Conservation (phyloP, 257 asterid species). For the Ligustrum vulgare region DNA sequence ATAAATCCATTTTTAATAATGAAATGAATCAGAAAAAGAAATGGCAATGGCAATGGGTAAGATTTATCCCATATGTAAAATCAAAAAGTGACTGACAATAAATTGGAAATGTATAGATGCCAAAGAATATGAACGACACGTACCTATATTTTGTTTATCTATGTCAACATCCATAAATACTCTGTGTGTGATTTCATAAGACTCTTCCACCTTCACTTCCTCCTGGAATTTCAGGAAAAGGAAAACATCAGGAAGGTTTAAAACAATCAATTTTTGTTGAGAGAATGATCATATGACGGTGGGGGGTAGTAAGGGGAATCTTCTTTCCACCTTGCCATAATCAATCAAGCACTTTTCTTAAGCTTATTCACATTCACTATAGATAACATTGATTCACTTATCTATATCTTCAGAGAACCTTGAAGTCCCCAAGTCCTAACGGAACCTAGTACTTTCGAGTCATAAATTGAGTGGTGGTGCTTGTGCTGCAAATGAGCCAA, state of each 20-base stretch:
- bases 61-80: background rate
- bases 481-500: background rate
- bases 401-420: background rate
- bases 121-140: background rate
- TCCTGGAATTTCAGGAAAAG: constrained; percentile 38
- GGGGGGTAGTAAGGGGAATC: background rate
- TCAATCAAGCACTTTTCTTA: background rate
- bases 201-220: constrained; percentile 57
- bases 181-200: constrained; percentile 73
- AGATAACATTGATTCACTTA: background rate
- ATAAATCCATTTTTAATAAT: background rate
- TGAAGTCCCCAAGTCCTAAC: background rate
- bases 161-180: constrained; percentile 95
- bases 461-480: background rate
- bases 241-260: background rate
- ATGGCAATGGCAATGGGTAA: background rate
- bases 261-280: background rate
- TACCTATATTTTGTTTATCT: constrained; percentile 84
- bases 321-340: background rate
- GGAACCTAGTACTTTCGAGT: background rate
- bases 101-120: background rate
- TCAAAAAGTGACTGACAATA: background rate
- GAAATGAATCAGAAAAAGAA: background rate
- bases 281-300: constrained; percentile 9
- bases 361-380: background rate